Conservation (phyloP, 306 rosid genomes). For the Chamaecrista fasciculata region DNA sequence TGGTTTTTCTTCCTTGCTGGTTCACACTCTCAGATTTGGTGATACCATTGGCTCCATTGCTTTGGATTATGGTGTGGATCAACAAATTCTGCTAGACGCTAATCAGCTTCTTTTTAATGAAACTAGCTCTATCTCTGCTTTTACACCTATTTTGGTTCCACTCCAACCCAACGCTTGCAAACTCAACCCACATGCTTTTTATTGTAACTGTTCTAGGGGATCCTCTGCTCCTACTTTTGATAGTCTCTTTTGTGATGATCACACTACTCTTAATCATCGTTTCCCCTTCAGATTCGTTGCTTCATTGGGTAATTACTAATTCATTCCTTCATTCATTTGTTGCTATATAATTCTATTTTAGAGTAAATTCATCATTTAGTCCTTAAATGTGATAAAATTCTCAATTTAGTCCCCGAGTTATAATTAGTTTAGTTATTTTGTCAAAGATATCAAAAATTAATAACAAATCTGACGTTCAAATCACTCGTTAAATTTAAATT, state of each 20-base stretch:
- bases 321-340: no score
- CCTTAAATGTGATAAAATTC: no score
- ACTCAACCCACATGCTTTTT: constrained; percentile 37
- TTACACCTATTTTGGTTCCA: background rate
- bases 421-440: no score
- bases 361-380: no score
- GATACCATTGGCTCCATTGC: background rate
- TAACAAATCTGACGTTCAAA: no score
- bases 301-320: constrained; percentile 27
- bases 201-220: constrained; percentile 43
- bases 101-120: background rate
- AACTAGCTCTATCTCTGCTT: background rate
- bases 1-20: constrained; percentile 42
- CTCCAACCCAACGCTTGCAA: constrained; percentile 39
- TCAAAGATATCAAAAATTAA: no score
- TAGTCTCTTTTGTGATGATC: constrained; percentile 21
- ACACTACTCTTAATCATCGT: constrained; percentile 7
- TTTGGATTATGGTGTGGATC: background rate
- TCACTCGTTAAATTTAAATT: no score
- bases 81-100: background rate
- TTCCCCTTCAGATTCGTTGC: constrained; percentile 36
- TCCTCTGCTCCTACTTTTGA: background rate
- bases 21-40: background rate
- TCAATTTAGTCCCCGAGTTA: no score
- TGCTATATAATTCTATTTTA: no score